Conservation (phyloP, 163 green algal genomes). For the Dunaliella salina region DNA sequence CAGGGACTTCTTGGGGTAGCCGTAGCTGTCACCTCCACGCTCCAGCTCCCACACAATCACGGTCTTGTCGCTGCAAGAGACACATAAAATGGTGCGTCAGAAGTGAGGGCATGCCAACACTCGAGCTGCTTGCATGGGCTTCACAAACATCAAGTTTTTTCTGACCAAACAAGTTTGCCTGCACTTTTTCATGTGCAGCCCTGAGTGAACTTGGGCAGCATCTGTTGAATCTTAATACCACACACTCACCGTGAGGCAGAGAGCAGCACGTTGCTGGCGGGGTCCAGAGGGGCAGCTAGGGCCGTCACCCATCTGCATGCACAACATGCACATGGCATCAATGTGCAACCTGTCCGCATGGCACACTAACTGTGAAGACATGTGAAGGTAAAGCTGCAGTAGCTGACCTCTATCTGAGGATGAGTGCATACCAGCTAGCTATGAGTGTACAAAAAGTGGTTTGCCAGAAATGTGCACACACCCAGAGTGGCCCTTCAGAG, state of each 20-base stretch:
- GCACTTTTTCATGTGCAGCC: no score
- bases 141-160: not conserved
- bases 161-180: no score
- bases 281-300: constrained; percentile 94
- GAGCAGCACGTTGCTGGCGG: constrained; percentile 87
- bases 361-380: not conserved
- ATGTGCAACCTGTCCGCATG: not conserved
- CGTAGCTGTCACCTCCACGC: constrained; percentile 73
- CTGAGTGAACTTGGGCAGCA: no score
- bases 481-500: constrained; percentile 76
- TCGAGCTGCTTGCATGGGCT: not conserved
- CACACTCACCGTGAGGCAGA: constrained; percentile 76
- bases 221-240: no score
- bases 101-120: not conserved
- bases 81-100: not conserved
- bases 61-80: constrained; percentile 84
- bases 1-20: constrained; percentile 73
- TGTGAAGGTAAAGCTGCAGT: not conserved
- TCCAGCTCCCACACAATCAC: constrained; percentile 93
- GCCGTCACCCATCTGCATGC: constrained; percentile 72
- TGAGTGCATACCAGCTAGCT: not conserved
- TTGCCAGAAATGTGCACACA: no score
- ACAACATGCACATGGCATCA: not conserved
- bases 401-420: no score
- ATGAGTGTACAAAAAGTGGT: no score